A percentile compares a stretch with the other conserved stretches of the same genome.
These are phyloP conservation scores for Phalaenopsis hybrid DNA, from an alignment of 116 monocot genomes.

Conservation along the genomic window DNA sequence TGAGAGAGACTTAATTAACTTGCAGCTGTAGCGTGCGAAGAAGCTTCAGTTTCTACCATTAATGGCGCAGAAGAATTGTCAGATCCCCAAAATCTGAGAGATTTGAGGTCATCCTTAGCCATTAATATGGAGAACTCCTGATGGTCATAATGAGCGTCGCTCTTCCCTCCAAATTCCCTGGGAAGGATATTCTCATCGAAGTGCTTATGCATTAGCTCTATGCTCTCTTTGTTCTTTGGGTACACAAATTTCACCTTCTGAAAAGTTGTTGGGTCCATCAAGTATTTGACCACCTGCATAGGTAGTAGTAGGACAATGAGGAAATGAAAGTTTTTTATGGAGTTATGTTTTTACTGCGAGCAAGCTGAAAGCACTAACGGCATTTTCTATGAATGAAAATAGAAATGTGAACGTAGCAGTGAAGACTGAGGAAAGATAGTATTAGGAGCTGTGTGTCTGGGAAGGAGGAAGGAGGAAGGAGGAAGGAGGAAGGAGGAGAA, in stretches of 20 bases:
- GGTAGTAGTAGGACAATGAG: neutral
- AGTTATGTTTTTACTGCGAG: no score
- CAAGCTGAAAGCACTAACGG: no score
- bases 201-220: constrained; percentile 44
- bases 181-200: constrained; percentile 58
- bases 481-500: no score
- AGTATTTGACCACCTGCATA: constrained; percentile 63
- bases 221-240: constrained; percentile 64
- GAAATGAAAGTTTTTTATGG: no score
- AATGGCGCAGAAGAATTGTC: neutral
- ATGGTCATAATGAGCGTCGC: constrained; percentile 39
- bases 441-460: no score
- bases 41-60: no score
- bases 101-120: constrained; percentile 58
- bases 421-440: no score
- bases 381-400: no score
- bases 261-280: constrained; percentile 66
- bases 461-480: no score
- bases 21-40: no score
- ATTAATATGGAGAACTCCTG: constrained; percentile 61
- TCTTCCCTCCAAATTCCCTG: constrained; percentile 66
- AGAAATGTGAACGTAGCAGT: no score
- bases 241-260: constrained; percentile 84
- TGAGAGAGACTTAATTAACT: no score
- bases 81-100: constrained; percentile 30